Base-by-base conservation (phyloP, 2,329 filamentous ascomycete species). In the Fusarium mundagurra region DNA sequence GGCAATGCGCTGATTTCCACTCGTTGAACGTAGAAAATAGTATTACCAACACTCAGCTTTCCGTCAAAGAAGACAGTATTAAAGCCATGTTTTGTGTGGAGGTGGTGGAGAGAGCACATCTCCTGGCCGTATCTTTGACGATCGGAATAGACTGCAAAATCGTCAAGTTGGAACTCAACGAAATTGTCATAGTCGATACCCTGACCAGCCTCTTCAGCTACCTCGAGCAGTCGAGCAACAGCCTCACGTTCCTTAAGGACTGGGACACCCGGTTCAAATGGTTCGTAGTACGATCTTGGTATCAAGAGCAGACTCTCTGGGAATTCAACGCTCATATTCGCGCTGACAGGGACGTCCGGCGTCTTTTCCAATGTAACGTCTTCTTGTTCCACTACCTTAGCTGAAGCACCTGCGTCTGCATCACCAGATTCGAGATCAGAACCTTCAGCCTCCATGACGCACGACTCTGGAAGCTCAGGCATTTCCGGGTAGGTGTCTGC, bases 1-100 rank as follows among this genome's bases (percentile, higher is more conserved):
- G 92, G 91, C 4, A 93, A 82, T 2, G 87, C 83, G 0, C 82
- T 77, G 53, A 96, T 92, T 0, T 85, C 83, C 0, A 93, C 83
- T 0, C 79, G 82, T 51, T 88, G 81, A 0, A 96, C 85, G 64
- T 88, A 93, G 45, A 83, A 83, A 8, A 61, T 79, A 27, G 38
- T 64, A 3, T 81, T 75, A 0, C 86, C 87, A 8, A 84, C 64
- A 14, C 84, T 86, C 0, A 95, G 79, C 0, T 88, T 78, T 0
- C 92, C 92, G 72, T 93, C 90, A 43, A 94, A 89, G 51, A 84
- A 88, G 61, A 90, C 86, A 9, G 69, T 76, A 22, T 77, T 79
- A 44, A 80, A 81, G 0, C 79, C 83, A 0, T 17, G 20, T 29
- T 74, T 79, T 3, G 83, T 84, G 7, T 85, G 81, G 0, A 92